Conservation (phyloP, 2,329 filamentous ascomycete genomes). For the Sporothrix sp. region DNA sequence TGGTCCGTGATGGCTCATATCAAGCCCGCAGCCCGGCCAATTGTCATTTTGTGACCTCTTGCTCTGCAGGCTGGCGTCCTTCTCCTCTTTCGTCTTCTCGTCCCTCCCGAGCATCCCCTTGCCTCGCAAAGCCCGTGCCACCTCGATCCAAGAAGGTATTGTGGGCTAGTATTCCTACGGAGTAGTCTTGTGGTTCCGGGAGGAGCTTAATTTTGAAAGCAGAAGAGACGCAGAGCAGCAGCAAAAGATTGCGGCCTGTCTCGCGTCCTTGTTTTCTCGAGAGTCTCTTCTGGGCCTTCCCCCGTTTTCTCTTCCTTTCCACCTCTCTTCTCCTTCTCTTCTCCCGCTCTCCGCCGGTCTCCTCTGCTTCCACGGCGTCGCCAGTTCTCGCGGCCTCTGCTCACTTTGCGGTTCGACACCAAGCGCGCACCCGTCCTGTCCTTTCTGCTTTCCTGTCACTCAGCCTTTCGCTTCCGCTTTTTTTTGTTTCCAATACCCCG, state of each 20-base stretch:
- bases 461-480: background rate
- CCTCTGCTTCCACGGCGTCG: background rate
- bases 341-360: background rate
- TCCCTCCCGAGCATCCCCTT: background rate
- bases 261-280: slow-evolving; percentile 1
- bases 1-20: slow-evolving; percentile 12
- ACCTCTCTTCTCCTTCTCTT: background rate
- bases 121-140: slow-evolving; percentile 6
- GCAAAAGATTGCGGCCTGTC: slow-evolving; percentile 8
- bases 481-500: slow-evolving; percentile 1
- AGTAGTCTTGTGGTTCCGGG: slow-evolving; percentile 9
- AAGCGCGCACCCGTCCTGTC: background rate
- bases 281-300: background rate
- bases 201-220: slow-evolving; percentile 12
- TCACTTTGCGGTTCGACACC: background rate
- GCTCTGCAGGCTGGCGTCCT: background rate
- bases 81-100: background rate
- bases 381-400: background rate
- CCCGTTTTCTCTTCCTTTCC: slow-evolving; percentile 2
- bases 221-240: slow-evolving; percentile 1
- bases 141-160: background rate
- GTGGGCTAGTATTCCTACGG: slow-evolving; percentile 9
- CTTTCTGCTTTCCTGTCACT: background rate
- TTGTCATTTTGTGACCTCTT: background rate
- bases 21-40: background rate